Evolutionary conservation across 2,329 filamentous ascomycete species (phyloP).

Genomic region (Alternaria sp.): DNA sequence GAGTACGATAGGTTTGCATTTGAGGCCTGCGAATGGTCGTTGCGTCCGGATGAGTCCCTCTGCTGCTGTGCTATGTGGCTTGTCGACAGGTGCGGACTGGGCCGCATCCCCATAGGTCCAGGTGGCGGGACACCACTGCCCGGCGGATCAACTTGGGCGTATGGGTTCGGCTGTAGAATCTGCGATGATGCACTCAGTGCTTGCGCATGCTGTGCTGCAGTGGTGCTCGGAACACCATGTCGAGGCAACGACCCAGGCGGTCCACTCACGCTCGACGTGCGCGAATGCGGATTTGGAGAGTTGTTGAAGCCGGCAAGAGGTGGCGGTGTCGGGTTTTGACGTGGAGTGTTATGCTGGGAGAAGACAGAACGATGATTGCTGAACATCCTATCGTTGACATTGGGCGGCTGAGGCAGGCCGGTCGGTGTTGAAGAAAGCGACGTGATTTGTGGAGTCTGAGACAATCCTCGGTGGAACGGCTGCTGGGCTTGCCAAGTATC

Average conservation of each 20-base stretch:
- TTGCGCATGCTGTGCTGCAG: slow-evolving; percentile 28
- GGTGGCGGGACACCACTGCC: slow-evolving; percentile 33
- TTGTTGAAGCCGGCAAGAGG: slow-evolving; percentile 37
- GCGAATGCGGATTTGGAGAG: slow-evolving; percentile 44
- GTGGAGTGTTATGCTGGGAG: slow-evolving; percentile 39
- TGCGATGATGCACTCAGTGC: slow-evolving; percentile 29
- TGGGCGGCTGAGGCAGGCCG: slow-evolving; percentile 31
- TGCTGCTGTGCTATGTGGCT: slow-evolving; percentile 38
- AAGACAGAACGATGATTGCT: slow-evolving; percentile 42
- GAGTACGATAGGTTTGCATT: slow-evolving; percentile 41
- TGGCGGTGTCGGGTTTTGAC: slow-evolving; percentile 45
- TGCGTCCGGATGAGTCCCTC: slow-evolving; percentile 37
- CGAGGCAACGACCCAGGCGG: slow-evolving; percentile 32
- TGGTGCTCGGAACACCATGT: slow-evolving; percentile 29
- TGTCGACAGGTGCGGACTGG: slow-evolving; percentile 44
- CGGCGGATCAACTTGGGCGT: slow-evolving; percentile 46
- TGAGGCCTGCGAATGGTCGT: slow-evolving; percentile 42
- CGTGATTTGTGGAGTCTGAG: slow-evolving; percentile 33
- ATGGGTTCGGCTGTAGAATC: slow-evolving; percentile 47
- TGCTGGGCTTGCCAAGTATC: slow-evolving; percentile 42
- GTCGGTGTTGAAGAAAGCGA: slow-evolving; percentile 38
- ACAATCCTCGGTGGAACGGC: slow-evolving; percentile 32
- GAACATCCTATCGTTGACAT: slow-evolving; percentile 30
- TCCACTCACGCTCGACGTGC: slow-evolving; percentile 44
- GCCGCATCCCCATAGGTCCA: slow-evolving; percentile 46